Evolutionary conservation across 805 yeast genomes (phyloP), one percentile per base, ranked within the genome.

Genomic region (Teunomyces tritomae): DNA sequence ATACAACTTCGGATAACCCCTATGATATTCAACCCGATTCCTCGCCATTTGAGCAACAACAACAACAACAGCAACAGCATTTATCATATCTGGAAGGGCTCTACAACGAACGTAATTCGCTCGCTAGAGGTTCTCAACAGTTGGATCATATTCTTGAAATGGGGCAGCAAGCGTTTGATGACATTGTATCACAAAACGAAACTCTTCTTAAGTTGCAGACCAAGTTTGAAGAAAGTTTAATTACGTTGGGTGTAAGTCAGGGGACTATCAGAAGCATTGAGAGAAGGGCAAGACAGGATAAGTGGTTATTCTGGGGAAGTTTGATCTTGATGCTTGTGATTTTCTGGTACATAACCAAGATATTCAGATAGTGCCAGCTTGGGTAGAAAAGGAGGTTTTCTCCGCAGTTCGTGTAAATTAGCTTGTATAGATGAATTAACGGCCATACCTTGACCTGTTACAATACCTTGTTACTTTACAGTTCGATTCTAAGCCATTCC

Each of bases 91-190:
- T 74, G 50, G 84, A 84, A 44, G 96, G 95, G 0, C 67, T 88
- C 48, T 72, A 77, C 52, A 80, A 84, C 52, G 98, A 94, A 58
- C 77, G 76, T 39, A 78, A 79, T 39, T 77, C 80, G 6, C 68
- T 87, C 32, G 76, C 77, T 28, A 73, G 87, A 48, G 90, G 96
- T 0, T 83, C 87, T 36, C 83, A 83, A 46, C 96, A 89, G 62
- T 70, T 94, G 51, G 99, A 94, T 62, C 89, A 88, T 54, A 89
- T 94, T 36, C 65, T 94, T 37, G 97, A 88, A 58, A 86, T 89
- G 85, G 98, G 97, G 2, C 81, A 86, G 50, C 78, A 79, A 43
- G 89, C 96, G 1, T 80, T 89, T 54, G 95, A 87, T 44, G 96
- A 91, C 61, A 73, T 94, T 17, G 85, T 87, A 14, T 90, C 85